phyloP scores from a whole-genome alignment of 2,329 filamentous ascomycete genomes.

The Biscogniauxia mediterranea region DNA sequence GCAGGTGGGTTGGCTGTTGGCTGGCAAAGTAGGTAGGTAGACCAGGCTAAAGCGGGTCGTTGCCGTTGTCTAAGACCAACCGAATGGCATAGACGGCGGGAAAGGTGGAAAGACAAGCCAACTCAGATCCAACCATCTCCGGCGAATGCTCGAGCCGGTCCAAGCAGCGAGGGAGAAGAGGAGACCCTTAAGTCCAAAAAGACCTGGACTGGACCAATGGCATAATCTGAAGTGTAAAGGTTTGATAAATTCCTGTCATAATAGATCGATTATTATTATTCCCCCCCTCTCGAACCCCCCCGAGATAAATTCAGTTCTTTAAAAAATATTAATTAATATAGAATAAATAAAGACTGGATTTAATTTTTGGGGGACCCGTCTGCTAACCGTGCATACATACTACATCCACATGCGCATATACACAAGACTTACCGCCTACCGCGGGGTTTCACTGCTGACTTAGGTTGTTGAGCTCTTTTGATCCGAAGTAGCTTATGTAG shows the following conservation, averaged over 20 bases:
- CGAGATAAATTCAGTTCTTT: not conserved
- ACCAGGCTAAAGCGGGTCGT: not conserved
- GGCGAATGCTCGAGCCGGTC: not conserved
- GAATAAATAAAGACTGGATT: not conserved
- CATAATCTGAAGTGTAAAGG: not conserved
- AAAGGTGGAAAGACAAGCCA: not conserved
- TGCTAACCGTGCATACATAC: not conserved
- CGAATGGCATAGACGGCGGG: not conserved
- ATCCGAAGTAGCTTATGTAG: not conserved
- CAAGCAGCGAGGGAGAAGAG: not conserved
- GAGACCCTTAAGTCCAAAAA: not conserved
- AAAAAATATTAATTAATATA: not conserved
- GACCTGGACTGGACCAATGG: not conserved
- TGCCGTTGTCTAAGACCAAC: not conserved
- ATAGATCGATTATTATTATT: not conserved
- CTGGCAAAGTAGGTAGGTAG: not conserved
- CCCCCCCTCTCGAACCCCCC: too few relatives aligned
- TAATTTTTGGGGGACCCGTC: not conserved
- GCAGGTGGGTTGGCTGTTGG: constrained; percentile 1
- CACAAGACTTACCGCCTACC: not conserved
- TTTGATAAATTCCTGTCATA: not conserved
- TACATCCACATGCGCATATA: not conserved
- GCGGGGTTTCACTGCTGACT: not conserved
- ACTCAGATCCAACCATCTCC: constrained; percentile 2
- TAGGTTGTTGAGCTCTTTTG: not conserved